Evolutionary conservation across 345 rosid species (phyloP).

Genomic region (Populus ilicifolia): DNA sequence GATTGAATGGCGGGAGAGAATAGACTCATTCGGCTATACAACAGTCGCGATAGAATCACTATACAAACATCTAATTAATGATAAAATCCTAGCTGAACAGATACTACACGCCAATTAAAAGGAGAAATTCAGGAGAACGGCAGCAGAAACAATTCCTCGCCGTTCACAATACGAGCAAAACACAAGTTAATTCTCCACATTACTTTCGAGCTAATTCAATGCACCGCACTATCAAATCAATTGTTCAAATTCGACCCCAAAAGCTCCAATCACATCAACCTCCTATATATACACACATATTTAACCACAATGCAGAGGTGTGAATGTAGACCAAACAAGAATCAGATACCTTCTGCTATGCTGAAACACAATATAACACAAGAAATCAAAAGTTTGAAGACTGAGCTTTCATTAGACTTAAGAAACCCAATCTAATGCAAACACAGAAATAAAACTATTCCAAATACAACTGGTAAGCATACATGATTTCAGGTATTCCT

Average conservation of each 20-base stretch:
- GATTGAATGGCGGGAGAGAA: neutral
- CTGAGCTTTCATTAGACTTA: neutral
- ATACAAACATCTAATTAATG: neutral
- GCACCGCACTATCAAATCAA: neutral
- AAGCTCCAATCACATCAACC: neutral
- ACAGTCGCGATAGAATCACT: neutral
- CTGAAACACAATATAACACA: neutral
- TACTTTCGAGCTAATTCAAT: neutral
- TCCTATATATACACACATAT: neutral
- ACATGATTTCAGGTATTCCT: neutral
- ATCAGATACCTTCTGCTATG: neutral
- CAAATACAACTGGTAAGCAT: neutral
- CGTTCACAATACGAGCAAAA: neutral
- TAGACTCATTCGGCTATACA: neutral
- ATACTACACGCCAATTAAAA: neutral
- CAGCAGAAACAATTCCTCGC: neutral
- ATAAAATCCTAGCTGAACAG: neutral
- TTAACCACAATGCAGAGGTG: neutral
- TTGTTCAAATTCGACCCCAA: neutral
- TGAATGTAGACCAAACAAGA: neutral
- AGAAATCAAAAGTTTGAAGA: neutral
- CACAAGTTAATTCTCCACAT: neutral
- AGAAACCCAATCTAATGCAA: neutral
- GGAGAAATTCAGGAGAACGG: neutral
- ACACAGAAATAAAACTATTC: neutral